phyloP scores from a whole-genome alignment of 2,329 filamentous ascomycete genomes.

The Aspergillus piperis region DNA sequence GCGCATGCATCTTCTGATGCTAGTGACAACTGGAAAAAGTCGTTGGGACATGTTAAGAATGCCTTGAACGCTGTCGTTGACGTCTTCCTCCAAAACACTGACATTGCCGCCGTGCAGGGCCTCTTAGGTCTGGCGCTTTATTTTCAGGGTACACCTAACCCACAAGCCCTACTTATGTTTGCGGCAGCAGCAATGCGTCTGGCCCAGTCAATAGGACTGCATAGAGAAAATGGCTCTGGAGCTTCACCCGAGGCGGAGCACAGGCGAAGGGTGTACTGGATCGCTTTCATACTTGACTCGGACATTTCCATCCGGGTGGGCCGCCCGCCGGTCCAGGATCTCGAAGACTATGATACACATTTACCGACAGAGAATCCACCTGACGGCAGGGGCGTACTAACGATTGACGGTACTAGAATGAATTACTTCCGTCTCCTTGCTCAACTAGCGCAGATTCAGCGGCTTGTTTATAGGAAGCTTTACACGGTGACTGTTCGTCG shows the following conservation, averaged over 20 bases:
- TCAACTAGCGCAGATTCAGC: conserved; percentile 20
- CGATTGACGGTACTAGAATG: conserved; percentile 7
- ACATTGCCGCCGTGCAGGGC: conserved; percentile 23
- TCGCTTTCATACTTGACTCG: conserved; percentile 27
- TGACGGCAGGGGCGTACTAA: conserved; percentile 15
- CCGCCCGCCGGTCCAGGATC: conserved; percentile 22
- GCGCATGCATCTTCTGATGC: conserved; percentile 8
- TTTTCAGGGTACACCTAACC: conserved; percentile 27
- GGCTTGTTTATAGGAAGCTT: conserved; percentile 13
- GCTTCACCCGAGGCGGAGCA: conserved; percentile 18
- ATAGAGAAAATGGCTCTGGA: conserved; percentile 16
- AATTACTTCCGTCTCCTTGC: conserved; percentile 20
- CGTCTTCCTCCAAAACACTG: conserved; percentile 20
- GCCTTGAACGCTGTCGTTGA: conserved; percentile 21
- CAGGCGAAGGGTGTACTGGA: conserved; percentile 22
- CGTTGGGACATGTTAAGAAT: conserved; percentile 23
- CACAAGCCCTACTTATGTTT: conserved; percentile 26
- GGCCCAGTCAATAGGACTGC: conserved; percentile 25
- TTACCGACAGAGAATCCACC: conserved; percentile 13
- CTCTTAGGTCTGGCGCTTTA: conserved; percentile 23
- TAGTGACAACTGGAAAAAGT: conserved; percentile 19
- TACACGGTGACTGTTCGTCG: conserved; percentile 9
- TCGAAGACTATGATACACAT: conserved; percentile 19
- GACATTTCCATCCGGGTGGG: conserved; percentile 24
- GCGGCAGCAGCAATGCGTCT: conserved; percentile 24